phyloP scores from a whole-genome alignment of 169 alveolate species.

The Neospora caninum region DNA sequence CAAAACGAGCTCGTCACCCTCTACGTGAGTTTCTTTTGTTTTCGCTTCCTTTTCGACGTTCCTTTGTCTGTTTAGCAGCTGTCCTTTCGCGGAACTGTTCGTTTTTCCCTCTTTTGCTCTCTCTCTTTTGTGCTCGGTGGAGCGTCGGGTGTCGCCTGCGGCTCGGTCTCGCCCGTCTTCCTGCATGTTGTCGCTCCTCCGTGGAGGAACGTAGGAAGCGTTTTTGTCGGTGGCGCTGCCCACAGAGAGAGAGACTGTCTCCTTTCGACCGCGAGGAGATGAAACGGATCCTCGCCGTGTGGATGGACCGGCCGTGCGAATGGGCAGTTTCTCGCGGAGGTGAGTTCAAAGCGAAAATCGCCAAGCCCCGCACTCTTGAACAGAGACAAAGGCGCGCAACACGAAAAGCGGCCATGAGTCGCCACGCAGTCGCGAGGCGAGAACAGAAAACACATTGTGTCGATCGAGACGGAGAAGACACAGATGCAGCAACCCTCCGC shows the following conservation, averaged over 20 bases:
- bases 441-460: not conserved
- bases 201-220: not conserved
- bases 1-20: not conserved
- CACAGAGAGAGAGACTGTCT: not conserved
- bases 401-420: too few species aligned
- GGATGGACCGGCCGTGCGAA: constrained; percentile 35
- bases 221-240: not conserved
- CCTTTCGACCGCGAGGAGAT: constrained; percentile 18
- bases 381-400: not conserved
- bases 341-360: not conserved
- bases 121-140: too few species aligned
- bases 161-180: not conserved
- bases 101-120: too few species aligned
- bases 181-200: not conserved
- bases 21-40: not conserved
- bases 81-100: too few species aligned
- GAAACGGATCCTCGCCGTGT: not conserved
- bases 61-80: too few species aligned
- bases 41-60: too few species aligned
- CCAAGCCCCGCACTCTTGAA: not conserved
- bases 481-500: too few species aligned
- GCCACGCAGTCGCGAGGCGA: not conserved
- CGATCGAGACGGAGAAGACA: not conserved
- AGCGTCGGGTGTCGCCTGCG: not conserved
- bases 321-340: not conserved